These are phyloP conservation scores for Grosmannia huntii DNA, from an alignment of 2,329 filamentous ascomycete genomes.

Conservation along the genomic window DNA sequence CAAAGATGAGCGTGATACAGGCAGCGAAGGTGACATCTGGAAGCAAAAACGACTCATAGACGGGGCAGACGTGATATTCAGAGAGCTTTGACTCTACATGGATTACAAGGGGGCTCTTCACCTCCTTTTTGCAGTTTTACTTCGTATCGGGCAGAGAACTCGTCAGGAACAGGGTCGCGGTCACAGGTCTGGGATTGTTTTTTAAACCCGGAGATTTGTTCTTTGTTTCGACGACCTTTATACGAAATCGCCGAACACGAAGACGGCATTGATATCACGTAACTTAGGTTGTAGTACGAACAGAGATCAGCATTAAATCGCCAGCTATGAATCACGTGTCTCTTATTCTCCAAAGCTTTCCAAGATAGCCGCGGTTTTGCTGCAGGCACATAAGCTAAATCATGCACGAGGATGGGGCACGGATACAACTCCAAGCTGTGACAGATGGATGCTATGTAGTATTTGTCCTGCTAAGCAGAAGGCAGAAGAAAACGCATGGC, in stretches of 20 bases:
- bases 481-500: too few species aligned
- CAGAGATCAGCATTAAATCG: neutral
- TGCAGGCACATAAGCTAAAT: neutral
- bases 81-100: neutral
- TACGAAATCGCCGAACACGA: neutral
- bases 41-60: slow-evolving; percentile 20
- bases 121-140: neutral
- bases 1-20: slow-evolving; percentile 94
- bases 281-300: neutral
- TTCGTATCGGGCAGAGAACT: neutral
- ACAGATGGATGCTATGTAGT: neutral
- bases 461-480: too few species aligned
- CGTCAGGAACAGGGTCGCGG: neutral
- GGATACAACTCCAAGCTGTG: neutral
- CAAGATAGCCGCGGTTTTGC: neutral
- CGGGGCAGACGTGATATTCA: neutral
- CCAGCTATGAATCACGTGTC: neutral
- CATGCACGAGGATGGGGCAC: neutral
- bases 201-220: neutral
- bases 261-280: neutral
- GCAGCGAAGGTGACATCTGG: slow-evolving; percentile 72
- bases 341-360: neutral
- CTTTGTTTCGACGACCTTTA: neutral
- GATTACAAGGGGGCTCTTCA: neutral
- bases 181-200: neutral